phyloP scores from a whole-genome alignment of 805 yeast species.

The Clavispora fructus region DNA sequence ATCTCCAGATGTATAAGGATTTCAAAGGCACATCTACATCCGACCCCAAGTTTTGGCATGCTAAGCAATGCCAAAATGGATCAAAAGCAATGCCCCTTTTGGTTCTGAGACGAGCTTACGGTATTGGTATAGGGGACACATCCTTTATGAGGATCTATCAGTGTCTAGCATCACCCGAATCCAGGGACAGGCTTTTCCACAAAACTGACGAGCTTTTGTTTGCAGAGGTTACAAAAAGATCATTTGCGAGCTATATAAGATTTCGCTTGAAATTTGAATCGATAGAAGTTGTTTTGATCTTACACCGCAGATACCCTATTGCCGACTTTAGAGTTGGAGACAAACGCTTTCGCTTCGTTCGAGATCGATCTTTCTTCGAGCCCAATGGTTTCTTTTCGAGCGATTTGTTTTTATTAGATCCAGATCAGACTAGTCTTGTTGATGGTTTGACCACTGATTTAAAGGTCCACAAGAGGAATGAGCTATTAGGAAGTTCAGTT shows the following conservation, averaged over 20 bases:
- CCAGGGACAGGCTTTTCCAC: constrained; percentile 8
- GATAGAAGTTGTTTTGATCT: constrained; percentile 4
- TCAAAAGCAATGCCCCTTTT: constrained; percentile 10
- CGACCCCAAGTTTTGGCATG: constrained; percentile 4
- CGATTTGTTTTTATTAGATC: constrained; percentile 7
- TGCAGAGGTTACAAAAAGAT: constrained; percentile 7
- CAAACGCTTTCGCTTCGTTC: constrained; percentile 9
- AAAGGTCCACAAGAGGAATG: constrained; percentile 7
- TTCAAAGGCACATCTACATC: background rate
- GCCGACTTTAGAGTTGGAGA: constrained; percentile 7
- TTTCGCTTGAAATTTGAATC: constrained; percentile 7
- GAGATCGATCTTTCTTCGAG: background rate
- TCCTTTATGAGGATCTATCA: constrained; percentile 5
- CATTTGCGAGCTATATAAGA: constrained; percentile 7
- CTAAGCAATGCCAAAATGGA: constrained; percentile 8
- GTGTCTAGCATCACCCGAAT: constrained; percentile 9
- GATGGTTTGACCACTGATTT: constrained; percentile 7
- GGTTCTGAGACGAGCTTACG: constrained; percentile 3
- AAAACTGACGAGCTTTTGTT: constrained; percentile 6
- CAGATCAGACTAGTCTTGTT: constrained; percentile 6
- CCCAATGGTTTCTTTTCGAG: constrained; percentile 4
- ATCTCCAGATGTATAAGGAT: constrained; percentile 7
- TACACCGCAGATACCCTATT: constrained; percentile 8
- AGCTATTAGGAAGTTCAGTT: constrained; percentile 4
- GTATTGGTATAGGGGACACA: constrained; percentile 8